phyloP scores from a whole-genome alignment of 1,284 basidiomycete genomes.

The Flammula alnicola region DNA sequence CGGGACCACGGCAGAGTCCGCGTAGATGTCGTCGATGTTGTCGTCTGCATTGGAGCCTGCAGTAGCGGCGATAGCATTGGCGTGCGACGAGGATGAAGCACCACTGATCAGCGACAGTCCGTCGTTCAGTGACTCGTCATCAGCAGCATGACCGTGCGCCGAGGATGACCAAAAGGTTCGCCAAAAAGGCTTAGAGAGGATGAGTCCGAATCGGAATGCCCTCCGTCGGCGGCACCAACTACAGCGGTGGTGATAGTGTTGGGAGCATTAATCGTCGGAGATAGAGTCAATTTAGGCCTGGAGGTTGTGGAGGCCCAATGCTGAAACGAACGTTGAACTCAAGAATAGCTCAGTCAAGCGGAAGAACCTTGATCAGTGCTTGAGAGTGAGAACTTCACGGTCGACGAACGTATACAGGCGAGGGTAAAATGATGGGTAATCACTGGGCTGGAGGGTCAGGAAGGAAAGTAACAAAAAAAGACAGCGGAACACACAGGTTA shows the following conservation, averaged over 20 bases:
- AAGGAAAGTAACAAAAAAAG: too few relatives aligned
- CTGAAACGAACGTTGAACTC: too few relatives aligned
- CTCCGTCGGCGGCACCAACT: too few relatives aligned
- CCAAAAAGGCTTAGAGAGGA: conserved; percentile 28
- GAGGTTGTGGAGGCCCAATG: not conserved
- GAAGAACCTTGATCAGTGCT: too few relatives aligned
- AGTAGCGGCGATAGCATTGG: not conserved
- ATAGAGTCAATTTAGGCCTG: not conserved
- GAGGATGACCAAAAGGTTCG: not conserved
- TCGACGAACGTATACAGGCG: too few relatives aligned
- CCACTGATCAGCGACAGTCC: not conserved
- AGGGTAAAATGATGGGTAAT: too few relatives aligned
- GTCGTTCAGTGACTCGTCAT: not conserved
- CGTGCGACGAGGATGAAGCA: not conserved
- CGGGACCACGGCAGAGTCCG: too few relatives aligned
- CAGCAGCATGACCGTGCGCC: not conserved
- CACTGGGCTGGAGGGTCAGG: too few relatives aligned
- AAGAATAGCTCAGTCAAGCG: too few relatives aligned
- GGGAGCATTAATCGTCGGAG: not conserved
- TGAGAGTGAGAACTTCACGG: too few relatives aligned
- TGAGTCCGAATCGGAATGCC: conserved; percentile 22
- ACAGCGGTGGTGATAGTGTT: too few relatives aligned
- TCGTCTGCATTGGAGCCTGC: not conserved
- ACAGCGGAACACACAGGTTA: too few relatives aligned
- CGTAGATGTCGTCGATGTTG: conserved; percentile 3